These are phyloP conservation scores for Clarireedia homoeocarpa DNA, from an alignment of 2,329 filamentous ascomycete species.

Conservation along the genomic window DNA sequence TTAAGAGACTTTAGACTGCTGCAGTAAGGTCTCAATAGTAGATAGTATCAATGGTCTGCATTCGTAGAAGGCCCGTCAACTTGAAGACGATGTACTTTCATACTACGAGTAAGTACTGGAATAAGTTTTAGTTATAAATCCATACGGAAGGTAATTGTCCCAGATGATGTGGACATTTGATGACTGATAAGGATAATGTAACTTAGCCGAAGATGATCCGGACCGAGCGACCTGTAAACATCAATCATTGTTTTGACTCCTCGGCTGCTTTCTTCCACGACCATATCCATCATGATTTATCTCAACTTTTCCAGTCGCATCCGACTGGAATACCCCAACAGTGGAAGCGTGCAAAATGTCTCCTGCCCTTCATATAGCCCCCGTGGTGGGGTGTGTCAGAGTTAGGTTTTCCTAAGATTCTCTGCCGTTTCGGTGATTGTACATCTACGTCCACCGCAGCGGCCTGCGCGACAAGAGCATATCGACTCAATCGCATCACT, in stretches of 20 bases:
- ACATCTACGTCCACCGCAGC: constrained; percentile 20
- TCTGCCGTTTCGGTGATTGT: constrained; percentile 21
- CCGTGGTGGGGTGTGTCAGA: constrained; percentile 26
- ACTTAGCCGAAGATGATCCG: background rate
- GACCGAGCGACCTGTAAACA: background rate
- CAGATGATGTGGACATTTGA: too few relatives aligned
- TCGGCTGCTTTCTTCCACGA: constrained; percentile 13
- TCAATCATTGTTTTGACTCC: background rate
- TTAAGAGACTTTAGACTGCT: too few relatives aligned
- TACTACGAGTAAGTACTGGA: too few relatives aligned
- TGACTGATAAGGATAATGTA: too few relatives aligned
- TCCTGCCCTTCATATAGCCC: constrained; percentile 27
- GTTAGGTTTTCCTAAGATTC: constrained; percentile 19
- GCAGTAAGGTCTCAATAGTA: too few relatives aligned
- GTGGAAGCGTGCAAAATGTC: constrained; percentile 23
- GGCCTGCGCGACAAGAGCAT: constrained; percentile 18
- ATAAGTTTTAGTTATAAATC: too few relatives aligned
- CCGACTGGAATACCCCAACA: constrained; percentile 20
- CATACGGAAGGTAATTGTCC: too few relatives aligned
- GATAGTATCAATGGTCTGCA: too few relatives aligned
- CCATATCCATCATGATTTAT: constrained; percentile 24
- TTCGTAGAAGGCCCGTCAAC: too few relatives aligned
- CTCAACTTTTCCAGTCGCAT: constrained; percentile 20
- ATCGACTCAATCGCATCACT: constrained; percentile 15
- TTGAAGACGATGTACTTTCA: too few relatives aligned